These are phyloP conservation scores for Ambrosiella xylebori DNA, from an alignment of 2,329 filamentous ascomycete genomes.

Conservation along the genomic window DNA sequence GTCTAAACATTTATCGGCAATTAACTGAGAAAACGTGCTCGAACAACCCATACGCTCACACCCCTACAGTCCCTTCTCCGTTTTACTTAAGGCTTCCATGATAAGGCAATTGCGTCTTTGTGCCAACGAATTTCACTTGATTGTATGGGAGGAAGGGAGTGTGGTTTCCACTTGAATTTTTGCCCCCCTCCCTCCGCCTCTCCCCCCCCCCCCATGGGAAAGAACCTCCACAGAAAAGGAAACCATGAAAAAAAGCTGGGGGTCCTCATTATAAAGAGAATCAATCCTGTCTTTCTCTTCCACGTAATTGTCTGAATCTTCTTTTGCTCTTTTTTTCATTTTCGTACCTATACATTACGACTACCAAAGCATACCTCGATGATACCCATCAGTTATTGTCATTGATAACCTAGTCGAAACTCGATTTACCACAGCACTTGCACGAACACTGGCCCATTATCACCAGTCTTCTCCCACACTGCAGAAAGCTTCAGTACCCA, in stretches of 20 bases:
- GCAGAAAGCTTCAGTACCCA: not conserved
- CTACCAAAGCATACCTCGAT: too few relatives aligned
- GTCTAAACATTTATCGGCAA: not conserved
- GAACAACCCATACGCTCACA: not conserved
- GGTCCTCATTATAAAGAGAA: conserved; percentile 1
- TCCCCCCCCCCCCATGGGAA: not conserved
- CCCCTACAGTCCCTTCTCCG: not conserved
- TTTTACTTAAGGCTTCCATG: not conserved
- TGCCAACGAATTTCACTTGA: not conserved
- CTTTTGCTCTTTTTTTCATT: not conserved
- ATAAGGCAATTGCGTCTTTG: not conserved
- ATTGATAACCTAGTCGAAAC: too few relatives aligned
- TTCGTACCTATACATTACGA: too few relatives aligned
- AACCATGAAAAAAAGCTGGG: not conserved
- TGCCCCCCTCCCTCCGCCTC: not conserved
- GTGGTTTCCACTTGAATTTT: not conserved
- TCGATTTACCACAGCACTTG: too few relatives aligned
- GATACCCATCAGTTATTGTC: too few relatives aligned
- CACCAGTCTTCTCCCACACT: too few relatives aligned
- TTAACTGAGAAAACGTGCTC: not conserved
- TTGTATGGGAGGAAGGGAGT: not conserved
- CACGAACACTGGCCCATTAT: too few relatives aligned
- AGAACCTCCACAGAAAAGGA: not conserved
- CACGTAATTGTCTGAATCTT: not conserved
- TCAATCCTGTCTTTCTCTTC: not conserved